These are phyloP conservation scores for Fraxinus albicans DNA, from an alignment of 305 asterid genomes.

Conservation along the genomic window DNA sequence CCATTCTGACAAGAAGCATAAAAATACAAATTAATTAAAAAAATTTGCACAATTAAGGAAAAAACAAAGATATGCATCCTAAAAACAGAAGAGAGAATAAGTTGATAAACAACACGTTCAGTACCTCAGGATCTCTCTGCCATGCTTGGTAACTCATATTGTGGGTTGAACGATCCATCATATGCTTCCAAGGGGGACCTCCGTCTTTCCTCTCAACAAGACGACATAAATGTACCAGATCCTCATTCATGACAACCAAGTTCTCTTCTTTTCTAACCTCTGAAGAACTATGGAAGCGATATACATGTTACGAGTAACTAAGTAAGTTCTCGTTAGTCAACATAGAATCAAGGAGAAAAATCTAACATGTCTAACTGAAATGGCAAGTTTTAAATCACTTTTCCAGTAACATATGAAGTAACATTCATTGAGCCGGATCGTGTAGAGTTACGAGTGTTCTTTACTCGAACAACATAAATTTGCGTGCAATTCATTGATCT, in stretches of 20 bases:
- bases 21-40: conserved; percentile 10
- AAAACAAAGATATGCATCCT: background rate
- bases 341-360: background rate
- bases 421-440: background rate
- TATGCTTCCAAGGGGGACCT: conserved; percentile 85
- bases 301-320: background rate
- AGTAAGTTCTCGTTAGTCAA: conserved; percentile 12
- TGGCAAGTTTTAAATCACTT: background rate
- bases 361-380: background rate
- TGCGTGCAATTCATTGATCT: background rate
- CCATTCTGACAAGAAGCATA: conserved; percentile 47
- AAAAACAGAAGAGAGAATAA: background rate
- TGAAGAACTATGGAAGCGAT: conserved; percentile 42
- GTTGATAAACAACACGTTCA: background rate
- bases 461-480: background rate
- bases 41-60: background rate
- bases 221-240: conserved; percentile 60
- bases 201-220: conserved; percentile 85
- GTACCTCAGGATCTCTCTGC: conserved; percentile 87
- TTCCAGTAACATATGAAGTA: background rate
- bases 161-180: conserved; percentile 77
- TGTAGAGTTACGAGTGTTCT: background rate
- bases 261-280: conserved; percentile 34
- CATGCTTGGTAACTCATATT: conserved; percentile 89
- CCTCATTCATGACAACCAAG: conserved; percentile 46